phyloP scores from a whole-genome alignment of 2,329 filamentous ascomycete genomes.

The Passalora sequoiae region DNA sequence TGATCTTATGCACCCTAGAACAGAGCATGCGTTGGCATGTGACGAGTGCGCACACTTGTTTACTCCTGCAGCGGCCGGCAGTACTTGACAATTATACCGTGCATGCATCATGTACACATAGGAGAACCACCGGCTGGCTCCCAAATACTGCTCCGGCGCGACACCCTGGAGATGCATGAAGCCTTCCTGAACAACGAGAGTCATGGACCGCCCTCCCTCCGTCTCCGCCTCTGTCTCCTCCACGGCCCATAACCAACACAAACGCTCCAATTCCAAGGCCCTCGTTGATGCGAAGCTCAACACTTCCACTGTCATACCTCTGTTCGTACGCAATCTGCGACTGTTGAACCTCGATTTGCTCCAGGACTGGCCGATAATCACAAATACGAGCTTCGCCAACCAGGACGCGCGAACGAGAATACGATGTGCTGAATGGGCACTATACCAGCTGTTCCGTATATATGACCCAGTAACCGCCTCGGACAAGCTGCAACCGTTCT shows the following conservation, averaged over 20 bases:
- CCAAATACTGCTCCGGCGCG: too few relatives aligned
- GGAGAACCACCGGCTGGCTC: too few relatives aligned
- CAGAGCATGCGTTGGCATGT: too few relatives aligned
- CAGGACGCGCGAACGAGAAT: constrained; percentile 68
- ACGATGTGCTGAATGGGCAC: constrained; percentile 77
- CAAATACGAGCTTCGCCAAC: constrained; percentile 61
- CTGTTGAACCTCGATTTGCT: constrained; percentile 73
- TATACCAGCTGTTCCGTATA: constrained; percentile 79
- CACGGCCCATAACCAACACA: constrained; percentile 14
- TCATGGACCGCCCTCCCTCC: constrained; percentile 7
- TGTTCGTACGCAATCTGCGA: constrained; percentile 78
- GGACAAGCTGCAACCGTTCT: constrained; percentile 82
- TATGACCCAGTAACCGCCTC: constrained; percentile 75
- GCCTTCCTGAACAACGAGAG: too few relatives aligned
- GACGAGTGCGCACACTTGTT: too few relatives aligned
- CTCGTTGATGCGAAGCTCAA: constrained; percentile 6
- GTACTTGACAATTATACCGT: too few relatives aligned
- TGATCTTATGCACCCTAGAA: too few relatives aligned
- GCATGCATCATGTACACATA: too few relatives aligned
- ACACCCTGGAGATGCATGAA: too few relatives aligned
- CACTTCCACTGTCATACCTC: constrained; percentile 41
- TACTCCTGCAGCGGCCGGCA: too few relatives aligned
- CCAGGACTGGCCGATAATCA: constrained; percentile 76
- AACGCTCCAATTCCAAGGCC: constrained; percentile 18
- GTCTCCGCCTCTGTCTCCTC: constrained; percentile 4